A percentile compares a stretch with the other conserved stretches of the same genome.
phyloP scores from a whole-genome alignment of 306 rosid species.

The Ziziphus jujuba region DNA sequence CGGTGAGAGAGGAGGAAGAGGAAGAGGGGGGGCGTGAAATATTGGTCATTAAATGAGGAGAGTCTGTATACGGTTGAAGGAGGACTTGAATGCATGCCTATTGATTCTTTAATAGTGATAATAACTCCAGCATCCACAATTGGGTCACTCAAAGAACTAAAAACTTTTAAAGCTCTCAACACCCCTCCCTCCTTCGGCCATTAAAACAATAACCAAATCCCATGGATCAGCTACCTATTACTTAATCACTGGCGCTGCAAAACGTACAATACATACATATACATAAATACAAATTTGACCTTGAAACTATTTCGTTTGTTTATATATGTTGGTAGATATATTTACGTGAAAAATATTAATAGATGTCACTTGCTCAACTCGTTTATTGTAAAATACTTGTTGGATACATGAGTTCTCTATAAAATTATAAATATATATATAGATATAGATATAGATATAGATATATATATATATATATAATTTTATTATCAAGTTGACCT shows the following conservation, averaged over 20 bases:
- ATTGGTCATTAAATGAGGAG: conserved; percentile 49
- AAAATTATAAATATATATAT: too few species aligned
- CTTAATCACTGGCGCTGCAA: conserved; percentile 29
- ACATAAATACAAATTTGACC: too few species aligned
- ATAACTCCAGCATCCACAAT: conserved; percentile 76
- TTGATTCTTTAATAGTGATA: conserved; percentile 47
- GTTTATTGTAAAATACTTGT: too few species aligned
- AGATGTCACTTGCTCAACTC: too few species aligned
- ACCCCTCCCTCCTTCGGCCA: conserved; percentile 47
- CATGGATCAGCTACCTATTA: conserved; percentile 38
- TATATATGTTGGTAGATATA: conserved; percentile 5
- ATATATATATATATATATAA: neutral
- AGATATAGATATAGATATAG: too few species aligned
- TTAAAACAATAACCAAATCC: conserved; percentile 43
- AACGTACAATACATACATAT: too few species aligned
- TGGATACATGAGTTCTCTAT: too few species aligned
- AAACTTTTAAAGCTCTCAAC: conserved; percentile 67
- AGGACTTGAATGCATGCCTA: conserved; percentile 43
- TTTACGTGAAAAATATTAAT: too few species aligned
- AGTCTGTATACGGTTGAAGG: conserved; percentile 63
- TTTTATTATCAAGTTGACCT: neutral
- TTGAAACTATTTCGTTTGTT: too few species aligned
- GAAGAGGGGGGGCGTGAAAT: conserved; percentile 28
- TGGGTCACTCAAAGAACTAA: conserved; percentile 49
- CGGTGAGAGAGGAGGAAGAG: conserved; percentile 45